A percentile compares a stretch with the other conserved stretches of the same genome.
Conservation (phyloP, 345 rosid genomes). For the Ailanthus altissimus region DNA sequence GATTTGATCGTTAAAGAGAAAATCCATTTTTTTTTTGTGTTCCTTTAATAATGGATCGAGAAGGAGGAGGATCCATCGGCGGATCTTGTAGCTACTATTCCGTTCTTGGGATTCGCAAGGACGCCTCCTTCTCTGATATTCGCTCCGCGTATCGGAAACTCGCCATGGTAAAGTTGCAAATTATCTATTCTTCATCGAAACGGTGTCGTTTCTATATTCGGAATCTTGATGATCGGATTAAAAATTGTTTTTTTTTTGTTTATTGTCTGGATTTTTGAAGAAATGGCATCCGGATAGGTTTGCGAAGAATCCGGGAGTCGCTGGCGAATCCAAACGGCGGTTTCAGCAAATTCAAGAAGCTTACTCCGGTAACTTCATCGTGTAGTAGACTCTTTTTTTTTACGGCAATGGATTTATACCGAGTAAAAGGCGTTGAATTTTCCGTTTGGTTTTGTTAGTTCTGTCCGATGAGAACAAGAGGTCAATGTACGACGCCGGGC, state of each 20-base stretch:
- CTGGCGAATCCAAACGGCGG: conserved; percentile 78
- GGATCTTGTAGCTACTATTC: conserved; percentile 70
- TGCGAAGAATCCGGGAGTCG: conserved; percentile 50
- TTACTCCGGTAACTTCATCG: conserved; percentile 57
- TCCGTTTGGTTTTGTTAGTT: conserved; percentile 43
- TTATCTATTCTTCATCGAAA: neutral
- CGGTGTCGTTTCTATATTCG: neutral
- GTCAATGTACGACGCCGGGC: conserved; percentile 77
- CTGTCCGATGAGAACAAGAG: conserved; percentile 64
- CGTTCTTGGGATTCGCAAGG: conserved; percentile 76
- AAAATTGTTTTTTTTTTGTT: neutral
- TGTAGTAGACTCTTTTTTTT: too few species aligned
- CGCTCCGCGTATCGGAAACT: conserved; percentile 85
- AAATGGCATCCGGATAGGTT: conserved; percentile 94
- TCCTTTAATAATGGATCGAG: conserved; percentile 58
- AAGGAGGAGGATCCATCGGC: conserved; percentile 67
- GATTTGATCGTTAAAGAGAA: neutral
- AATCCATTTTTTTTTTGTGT: too few species aligned
- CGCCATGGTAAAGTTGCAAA: conserved; percentile 60
- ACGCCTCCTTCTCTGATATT: conserved; percentile 79
- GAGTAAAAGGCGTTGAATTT: conserved; percentile 15
- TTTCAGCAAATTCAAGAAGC: conserved; percentile 97
- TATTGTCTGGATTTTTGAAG: conserved; percentile 28
- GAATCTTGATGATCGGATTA: neutral
- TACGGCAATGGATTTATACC: too few species aligned